Conservation (phyloP, 2,329 filamentous ascomycete species). For the Fusarium sp. region DNA sequence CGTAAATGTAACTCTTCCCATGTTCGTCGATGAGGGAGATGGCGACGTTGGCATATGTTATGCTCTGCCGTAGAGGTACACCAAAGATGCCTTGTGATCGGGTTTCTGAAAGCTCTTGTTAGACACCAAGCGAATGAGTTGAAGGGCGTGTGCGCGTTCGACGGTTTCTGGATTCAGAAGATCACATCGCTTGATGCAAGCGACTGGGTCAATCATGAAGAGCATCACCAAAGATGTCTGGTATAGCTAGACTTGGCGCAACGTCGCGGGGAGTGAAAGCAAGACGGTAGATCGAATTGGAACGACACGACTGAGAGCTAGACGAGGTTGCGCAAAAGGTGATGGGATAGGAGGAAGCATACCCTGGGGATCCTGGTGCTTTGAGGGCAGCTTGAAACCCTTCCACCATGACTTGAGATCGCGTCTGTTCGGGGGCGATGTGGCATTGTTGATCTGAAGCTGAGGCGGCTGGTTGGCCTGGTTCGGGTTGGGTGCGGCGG, state of each 20-base stretch:
- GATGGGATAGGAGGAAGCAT: slow-evolving; percentile 40
- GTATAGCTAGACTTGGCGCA: neutral
- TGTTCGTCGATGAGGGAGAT: slow-evolving; percentile 95
- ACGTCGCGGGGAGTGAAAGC: slow-evolving; percentile 1
- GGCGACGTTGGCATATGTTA: slow-evolving; percentile 96
- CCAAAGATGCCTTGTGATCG: slow-evolving; percentile 87
- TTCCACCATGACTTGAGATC: slow-evolving; percentile 98
- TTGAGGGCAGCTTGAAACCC: slow-evolving; percentile 81
- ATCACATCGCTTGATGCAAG: slow-evolving; percentile 4
- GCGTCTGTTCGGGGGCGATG: slow-evolving; percentile 84
- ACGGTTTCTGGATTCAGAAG: neutral
- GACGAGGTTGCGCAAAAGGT: slow-evolving; percentile 11
- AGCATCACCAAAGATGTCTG: neutral
- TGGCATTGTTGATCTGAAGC: slow-evolving; percentile 54
- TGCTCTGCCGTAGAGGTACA: slow-evolving; percentile 91
- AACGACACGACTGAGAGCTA: slow-evolving; percentile 7
- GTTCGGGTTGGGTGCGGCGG: slow-evolving; percentile 50
- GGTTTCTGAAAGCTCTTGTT: slow-evolving; percentile 53
- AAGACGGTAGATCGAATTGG: neutral
- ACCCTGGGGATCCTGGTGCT: slow-evolving; percentile 69
- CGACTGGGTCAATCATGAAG: neutral
- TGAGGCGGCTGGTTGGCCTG: slow-evolving; percentile 47
- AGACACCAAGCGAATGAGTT: slow-evolving; percentile 20
- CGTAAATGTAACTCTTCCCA: slow-evolving; percentile 96
- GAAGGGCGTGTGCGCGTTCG: slow-evolving; percentile 9